Percentiles rank a stretch among this genome's conserved stretches.
phyloP scores from a whole-genome alignment of 495 filamentous ascomycete species.

The Aspergillus conjunctus region DNA sequence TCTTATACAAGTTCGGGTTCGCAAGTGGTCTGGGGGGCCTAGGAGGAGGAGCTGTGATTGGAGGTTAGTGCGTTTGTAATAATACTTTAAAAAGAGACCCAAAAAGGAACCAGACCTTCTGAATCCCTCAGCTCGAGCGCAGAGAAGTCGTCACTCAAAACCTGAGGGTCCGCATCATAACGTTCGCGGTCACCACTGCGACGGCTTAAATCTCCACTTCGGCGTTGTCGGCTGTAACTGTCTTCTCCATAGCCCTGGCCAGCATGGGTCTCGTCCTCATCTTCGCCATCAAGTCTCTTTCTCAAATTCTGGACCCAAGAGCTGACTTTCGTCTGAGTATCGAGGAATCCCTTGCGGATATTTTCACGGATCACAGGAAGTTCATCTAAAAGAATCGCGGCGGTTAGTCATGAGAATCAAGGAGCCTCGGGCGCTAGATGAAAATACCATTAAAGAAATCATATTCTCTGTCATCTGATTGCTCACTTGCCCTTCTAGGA shows the following conservation, averaged over 20 bases:
- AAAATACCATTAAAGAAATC: conserved; percentile 82
- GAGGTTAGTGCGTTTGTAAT: conserved; percentile 2
- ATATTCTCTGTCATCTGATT: conserved; percentile 66
- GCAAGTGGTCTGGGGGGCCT: conserved; percentile 66
- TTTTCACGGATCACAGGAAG: conserved; percentile 92
- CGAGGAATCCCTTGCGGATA: conserved; percentile 89
- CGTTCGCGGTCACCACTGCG: conserved; percentile 81
- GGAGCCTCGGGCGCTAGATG: neutral
- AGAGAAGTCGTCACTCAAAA: conserved; percentile 89
- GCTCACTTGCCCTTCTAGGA: conserved; percentile 36
- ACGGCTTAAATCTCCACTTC: conserved; percentile 60
- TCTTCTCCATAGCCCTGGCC: conserved; percentile 48
- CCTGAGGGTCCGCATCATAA: conserved; percentile 93
- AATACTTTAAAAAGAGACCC: neutral
- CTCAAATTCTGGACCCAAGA: conserved; percentile 86
- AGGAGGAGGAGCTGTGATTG: conserved; percentile 46
- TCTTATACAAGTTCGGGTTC: conserved; percentile 80
- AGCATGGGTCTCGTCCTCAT: conserved; percentile 57
- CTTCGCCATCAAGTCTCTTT: conserved; percentile 88
- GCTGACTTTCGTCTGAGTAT: conserved; percentile 93
- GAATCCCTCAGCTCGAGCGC: conserved; percentile 80
- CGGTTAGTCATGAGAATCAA: conserved; percentile 20
- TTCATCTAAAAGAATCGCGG: conserved; percentile 64
- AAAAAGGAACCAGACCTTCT: conserved; percentile 57
- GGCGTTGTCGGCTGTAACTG: conserved; percentile 45